These are phyloP conservation scores for Nephelium lappaceum DNA, from an alignment of 345 rosid species.

Conservation along the genomic window DNA sequence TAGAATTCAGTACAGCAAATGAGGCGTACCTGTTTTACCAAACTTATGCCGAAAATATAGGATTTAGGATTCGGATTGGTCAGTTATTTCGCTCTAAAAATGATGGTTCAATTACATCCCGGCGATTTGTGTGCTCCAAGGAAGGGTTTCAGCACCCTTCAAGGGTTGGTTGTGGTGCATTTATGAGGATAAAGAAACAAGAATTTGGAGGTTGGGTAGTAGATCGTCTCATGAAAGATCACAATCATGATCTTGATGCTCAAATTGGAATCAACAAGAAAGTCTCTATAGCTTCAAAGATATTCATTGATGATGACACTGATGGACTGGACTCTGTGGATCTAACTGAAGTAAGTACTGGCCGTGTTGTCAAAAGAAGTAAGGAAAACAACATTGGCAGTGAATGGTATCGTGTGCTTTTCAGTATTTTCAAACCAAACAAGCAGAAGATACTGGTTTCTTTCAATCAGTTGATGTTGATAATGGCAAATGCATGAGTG, in stretches of 20 bases:
- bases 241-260: slow-evolving; percentile 75
- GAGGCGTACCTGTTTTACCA: slow-evolving; percentile 81
- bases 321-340: slow-evolving; percentile 54
- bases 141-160: slow-evolving; percentile 98
- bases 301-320: slow-evolving; percentile 51
- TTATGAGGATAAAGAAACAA: slow-evolving; percentile 90
- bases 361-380: slow-evolving; percentile 33
- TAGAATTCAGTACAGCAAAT: slow-evolving; percentile 75
- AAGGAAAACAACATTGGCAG: slow-evolving; percentile 60
- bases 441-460: slow-evolving; percentile 85
- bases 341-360: slow-evolving; percentile 40
- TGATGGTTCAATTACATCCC: slow-evolving; percentile 77
- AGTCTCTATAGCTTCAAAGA: slow-evolving; percentile 47
- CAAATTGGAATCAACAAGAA: slow-evolving; percentile 36
- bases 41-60: slow-evolving; percentile 62
- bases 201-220: slow-evolving; percentile 82
- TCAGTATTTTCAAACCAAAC: slow-evolving; percentile 76
- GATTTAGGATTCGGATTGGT: slow-evolving; percentile 86
- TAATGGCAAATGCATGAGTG: slow-evolving; percentile 61
- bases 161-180: slow-evolving; percentile 89
- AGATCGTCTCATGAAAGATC: slow-evolving; percentile 75
- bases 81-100: slow-evolving; percentile 88
- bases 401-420: slow-evolving; percentile 74
- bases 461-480: slow-evolving; percentile 68
- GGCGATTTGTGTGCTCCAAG: slow-evolving; percentile 90